These are phyloP conservation scores for Huntiella decipiens DNA, from an alignment of 2,329 filamentous ascomycete genomes.

Conservation along the genomic window DNA sequence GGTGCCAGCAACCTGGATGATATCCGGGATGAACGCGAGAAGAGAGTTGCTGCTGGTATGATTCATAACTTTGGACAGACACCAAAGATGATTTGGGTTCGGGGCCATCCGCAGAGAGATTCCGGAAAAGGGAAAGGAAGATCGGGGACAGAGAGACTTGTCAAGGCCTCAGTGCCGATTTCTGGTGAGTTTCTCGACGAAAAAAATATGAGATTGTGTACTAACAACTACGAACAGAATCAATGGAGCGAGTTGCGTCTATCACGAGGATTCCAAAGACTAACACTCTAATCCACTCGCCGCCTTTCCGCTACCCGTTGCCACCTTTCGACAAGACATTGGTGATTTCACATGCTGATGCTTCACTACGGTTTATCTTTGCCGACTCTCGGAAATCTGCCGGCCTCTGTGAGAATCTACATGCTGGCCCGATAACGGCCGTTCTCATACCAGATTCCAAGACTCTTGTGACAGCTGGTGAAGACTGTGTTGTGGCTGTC, in stretches of 20 bases:
- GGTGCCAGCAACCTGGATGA: conserved; percentile 83
- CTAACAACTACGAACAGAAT: conserved; percentile 29
- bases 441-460: conserved; percentile 75
- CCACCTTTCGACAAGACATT: conserved; percentile 85
- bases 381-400: conserved; percentile 66
- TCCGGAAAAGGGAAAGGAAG: background rate
- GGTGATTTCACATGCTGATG: conserved; percentile 91
- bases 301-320: conserved; percentile 70
- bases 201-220: background rate
- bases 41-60: conserved; percentile 76
- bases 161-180: conserved; percentile 59
- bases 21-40: conserved; percentile 74
- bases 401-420: conserved; percentile 82
- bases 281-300: conserved; percentile 67
- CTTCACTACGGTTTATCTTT: conserved; percentile 77
- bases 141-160: conserved; percentile 28
- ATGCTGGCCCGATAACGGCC: conserved; percentile 73
- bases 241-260: conserved; percentile 60
- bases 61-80: conserved; percentile 99
- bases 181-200: conserved; percentile 1
- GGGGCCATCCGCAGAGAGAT: conserved; percentile 61
- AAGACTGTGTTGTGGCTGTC: conserved; percentile 78
- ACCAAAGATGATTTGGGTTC: conserved; percentile 79
- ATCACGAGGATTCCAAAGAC: conserved; percentile 61
- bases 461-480: conserved; percentile 77